These are phyloP conservation scores for Jaltomata sinuosa DNA, from an alignment of 257 asterid species.

Conservation along the genomic window DNA sequence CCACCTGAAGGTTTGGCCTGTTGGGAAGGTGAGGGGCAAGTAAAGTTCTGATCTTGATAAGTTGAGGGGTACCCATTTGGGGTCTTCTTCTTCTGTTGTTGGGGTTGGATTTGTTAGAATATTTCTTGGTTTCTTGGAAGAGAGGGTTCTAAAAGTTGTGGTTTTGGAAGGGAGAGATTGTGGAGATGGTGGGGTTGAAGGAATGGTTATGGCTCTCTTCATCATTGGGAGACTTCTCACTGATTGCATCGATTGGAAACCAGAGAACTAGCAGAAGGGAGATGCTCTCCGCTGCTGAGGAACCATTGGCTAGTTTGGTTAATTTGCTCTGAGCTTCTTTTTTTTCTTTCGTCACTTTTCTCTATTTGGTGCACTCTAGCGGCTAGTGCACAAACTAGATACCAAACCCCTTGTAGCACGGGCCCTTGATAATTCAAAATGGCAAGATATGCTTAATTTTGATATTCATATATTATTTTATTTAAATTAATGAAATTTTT, in stretches of 20 bases:
- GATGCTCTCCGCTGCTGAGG: not conserved
- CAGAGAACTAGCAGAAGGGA: not conserved
- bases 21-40: slow-evolving; percentile 90
- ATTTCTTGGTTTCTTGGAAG: slow-evolving; percentile 22
- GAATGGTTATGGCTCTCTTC: slow-evolving; percentile 8
- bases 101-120: slow-evolving; percentile 28
- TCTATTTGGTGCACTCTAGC: too few relatives aligned
- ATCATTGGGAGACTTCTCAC: not conserved
- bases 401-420: too few relatives aligned
- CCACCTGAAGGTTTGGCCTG: slow-evolving; percentile 97
- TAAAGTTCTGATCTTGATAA: slow-evolving; percentile 62
- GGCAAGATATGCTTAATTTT: too few relatives aligned
- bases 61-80: slow-evolving; percentile 50
- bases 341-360: too few relatives aligned
- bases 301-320: not conserved
- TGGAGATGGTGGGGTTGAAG: slow-evolving; percentile 13
- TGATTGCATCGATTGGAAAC: not conserved
- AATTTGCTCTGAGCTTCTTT: not conserved
- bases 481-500: too few relatives aligned
- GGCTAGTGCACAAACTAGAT: too few relatives aligned
- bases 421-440: too few relatives aligned
- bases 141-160: not conserved
- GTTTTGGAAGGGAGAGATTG: not conserved
- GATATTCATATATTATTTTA: too few relatives aligned
- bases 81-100: slow-evolving; percentile 14